A percentile compares a stretch with the other conserved stretches of the same genome.
These are phyloP conservation scores for Eucalyptus cladocalyx DNA, from an alignment of 345 rosid species.

Conservation along the genomic window DNA sequence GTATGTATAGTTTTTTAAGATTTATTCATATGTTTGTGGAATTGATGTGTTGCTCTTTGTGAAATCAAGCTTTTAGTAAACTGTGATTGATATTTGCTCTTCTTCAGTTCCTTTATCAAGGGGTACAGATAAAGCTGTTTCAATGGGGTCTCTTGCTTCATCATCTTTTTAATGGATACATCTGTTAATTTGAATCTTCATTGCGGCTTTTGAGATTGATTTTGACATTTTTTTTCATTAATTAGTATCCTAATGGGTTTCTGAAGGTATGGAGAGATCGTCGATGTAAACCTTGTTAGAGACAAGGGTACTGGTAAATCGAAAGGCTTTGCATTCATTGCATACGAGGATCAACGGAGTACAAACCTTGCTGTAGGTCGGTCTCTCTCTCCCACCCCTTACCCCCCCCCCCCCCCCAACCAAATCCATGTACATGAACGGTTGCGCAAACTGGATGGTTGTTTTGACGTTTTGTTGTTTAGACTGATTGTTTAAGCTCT, in stretches of 20 bases:
- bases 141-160: neutral
- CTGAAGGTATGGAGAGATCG: conserved; percentile 74
- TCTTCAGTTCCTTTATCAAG: neutral
- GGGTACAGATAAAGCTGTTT: neutral
- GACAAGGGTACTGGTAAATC: conserved; percentile 94
- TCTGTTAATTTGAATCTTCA: neutral
- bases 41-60: neutral
- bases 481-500: neutral
- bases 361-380: conserved; percentile 87
- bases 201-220: neutral
- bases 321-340: conserved; percentile 80
- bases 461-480: neutral
- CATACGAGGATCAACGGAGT: conserved; percentile 94
- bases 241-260: neutral
- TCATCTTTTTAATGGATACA: neutral
- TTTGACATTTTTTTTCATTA: neutral
- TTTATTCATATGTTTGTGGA: neutral
- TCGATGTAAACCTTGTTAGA: conserved; percentile 82
- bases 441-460: neutral
- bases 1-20: neutral
- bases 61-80: neutral
- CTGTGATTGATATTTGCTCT: neutral
- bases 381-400: conserved; percentile 1
- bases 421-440: neutral
- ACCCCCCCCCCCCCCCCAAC: neutral